Percentiles rank a stretch among this genome's conserved stretches.
phyloP scores from a whole-genome alignment of 345 rosid genomes.

The Pugionium dolabratum region DNA sequence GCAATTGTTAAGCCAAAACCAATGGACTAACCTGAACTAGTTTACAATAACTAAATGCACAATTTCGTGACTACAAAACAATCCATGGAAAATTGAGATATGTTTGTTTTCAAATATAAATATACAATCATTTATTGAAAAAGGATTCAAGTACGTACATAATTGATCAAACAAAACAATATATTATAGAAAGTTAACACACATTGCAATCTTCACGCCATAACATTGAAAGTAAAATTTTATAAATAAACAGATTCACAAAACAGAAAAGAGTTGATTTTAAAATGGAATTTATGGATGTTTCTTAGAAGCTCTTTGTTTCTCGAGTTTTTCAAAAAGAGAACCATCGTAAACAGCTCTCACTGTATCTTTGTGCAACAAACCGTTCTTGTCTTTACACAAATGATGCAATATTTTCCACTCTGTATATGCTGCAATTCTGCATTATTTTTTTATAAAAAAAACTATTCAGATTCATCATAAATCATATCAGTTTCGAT shows the following conservation, averaged over 20 bases:
- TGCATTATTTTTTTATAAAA: constrained; percentile 23
- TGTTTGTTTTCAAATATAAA: background rate
- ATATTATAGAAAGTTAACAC: background rate
- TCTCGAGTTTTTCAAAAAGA: constrained; percentile 64
- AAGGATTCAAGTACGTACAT: background rate
- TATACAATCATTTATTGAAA: background rate
- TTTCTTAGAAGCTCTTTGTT: constrained; percentile 56
- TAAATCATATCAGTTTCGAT: background rate
- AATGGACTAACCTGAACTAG: background rate
- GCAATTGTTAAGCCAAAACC: background rate
- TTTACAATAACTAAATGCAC: background rate
- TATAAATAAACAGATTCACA: background rate
- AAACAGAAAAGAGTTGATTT: background rate
- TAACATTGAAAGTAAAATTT: constrained; percentile 6
- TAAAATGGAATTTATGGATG: constrained; percentile 3
- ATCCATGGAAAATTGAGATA: background rate
- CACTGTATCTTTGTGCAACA: constrained; percentile 63
- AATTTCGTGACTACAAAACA: background rate
- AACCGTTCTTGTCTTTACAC: constrained; percentile 72
- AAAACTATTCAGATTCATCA: background rate
- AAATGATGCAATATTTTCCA: constrained; percentile 61
- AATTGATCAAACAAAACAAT: constrained; percentile 1
- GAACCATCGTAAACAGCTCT: constrained; percentile 78
- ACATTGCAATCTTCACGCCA: constrained; percentile 24
- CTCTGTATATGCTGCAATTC: constrained; percentile 66